Evolutionary conservation across 148 eudicot species (phyloP).

Genomic region (Hydrangea macrophylla): DNA sequence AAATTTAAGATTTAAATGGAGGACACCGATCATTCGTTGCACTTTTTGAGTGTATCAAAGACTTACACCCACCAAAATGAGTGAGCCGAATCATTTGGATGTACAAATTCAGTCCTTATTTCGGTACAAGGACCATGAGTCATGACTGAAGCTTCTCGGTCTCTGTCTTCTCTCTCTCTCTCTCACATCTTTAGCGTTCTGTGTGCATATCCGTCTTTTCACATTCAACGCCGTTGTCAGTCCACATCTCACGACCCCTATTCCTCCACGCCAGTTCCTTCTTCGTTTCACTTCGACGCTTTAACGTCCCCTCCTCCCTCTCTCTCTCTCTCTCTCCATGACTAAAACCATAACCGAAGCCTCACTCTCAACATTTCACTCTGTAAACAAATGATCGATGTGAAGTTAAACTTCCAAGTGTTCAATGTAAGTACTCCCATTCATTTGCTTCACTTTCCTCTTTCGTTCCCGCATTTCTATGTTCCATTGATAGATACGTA

Average conservation of each 20-base stretch:
- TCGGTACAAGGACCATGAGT: too few species aligned
- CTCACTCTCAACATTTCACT: not conserved
- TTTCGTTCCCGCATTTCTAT: not conserved
- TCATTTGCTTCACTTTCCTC: not conserved
- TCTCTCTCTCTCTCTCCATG: constrained; percentile 3
- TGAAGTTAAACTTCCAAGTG: not conserved
- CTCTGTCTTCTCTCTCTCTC: too few species aligned
- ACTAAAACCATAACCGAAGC: not conserved
- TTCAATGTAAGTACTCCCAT: not conserved
- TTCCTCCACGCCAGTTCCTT: constrained; percentile 14
- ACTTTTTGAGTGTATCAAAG: too few species aligned
- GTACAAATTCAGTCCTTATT: too few species aligned
- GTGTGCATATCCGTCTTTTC: too few species aligned
- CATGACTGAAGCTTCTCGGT: too few species aligned
- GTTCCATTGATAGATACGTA: not conserved
- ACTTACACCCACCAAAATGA: too few species aligned
- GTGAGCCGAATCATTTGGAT: too few species aligned
- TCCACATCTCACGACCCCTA: constrained; percentile 9
- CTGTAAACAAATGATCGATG: not conserved
- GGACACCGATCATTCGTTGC: too few species aligned
- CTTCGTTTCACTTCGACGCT: not conserved
- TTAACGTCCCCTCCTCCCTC: not conserved
- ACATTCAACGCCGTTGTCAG: not conserved
- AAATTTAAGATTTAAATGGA: too few species aligned
- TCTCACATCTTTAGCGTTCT: too few species aligned